Evolutionary conservation across 257 asterid species (phyloP).

Genomic region (Coffea eugenioides): DNA sequence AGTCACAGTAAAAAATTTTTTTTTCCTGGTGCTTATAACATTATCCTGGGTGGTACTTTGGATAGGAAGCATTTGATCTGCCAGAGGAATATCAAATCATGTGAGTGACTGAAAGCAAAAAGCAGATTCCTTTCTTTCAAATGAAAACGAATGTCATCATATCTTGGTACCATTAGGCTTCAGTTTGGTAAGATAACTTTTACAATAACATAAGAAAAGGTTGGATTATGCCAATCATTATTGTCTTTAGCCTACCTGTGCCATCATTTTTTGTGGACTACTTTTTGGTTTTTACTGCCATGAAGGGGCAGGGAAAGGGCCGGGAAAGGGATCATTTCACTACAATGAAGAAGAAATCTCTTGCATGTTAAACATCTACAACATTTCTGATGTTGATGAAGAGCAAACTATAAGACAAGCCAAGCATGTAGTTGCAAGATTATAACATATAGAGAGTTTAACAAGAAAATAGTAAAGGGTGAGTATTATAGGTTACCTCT

Average conservation of each 20-base stretch:
- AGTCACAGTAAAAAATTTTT: neutral
- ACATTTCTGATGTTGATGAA: no score
- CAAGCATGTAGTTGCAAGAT: neutral
- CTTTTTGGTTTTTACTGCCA: no score
- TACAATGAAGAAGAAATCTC: no score
- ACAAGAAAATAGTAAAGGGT: neutral
- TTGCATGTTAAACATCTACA: neutral
- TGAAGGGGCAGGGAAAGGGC: no score
- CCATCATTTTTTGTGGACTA: no score
- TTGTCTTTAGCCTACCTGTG: neutral
- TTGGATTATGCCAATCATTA: neutral
- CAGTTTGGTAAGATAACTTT: neutral
- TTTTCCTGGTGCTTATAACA: neutral
- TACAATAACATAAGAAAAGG: no score
- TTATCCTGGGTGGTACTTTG: neutral
- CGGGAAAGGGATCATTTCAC: no score
- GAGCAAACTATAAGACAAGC: neutral
- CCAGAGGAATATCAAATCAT: neutral
- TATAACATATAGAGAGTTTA: no score
- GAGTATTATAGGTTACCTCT: constrained; percentile 54
- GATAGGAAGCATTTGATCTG: neutral
- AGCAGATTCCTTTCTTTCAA: neutral
- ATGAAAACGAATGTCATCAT: neutral
- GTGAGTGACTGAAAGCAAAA: neutral
- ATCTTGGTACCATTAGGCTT: neutral